Base-by-base conservation (phyloP, 495 filamentous ascomycete species). In the Neurospora hispaniola region DNA sequence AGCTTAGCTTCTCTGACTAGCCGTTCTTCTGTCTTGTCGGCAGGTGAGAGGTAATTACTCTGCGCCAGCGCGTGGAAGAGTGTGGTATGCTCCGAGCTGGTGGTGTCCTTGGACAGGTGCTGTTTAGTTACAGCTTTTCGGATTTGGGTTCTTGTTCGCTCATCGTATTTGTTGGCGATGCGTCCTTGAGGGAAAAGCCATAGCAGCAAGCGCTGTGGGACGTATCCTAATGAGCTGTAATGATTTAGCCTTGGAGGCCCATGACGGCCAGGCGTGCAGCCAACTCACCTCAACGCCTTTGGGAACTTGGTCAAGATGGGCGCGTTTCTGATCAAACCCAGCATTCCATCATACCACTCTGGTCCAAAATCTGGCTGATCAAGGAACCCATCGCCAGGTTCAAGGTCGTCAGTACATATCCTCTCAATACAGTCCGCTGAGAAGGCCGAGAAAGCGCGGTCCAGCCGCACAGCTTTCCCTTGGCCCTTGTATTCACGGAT, bases 1-100 rank as follows among this genome's bases (percentile, higher is more conserved):
- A 79, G 41, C 41, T 77, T 72, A 7, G 77, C 80, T 72, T 82
- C 80, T 70, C 73, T 76, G 8, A 73, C 42, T 11, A 82, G 71
- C 1, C 80, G 77, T 40, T 79, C 73, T 14, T 70, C 71, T 0
- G 77, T 73, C 14, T 48, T 66, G 66, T 84, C 82, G 3, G 76
- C 78, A 42, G 73, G 75, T 5, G 79, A 78, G 73, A 82, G 75
- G 68, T 76, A 73, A 62, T 76, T 74, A 62, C 79, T 80, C 16
- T 71, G 72, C 35, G 78, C 44, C n/a, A 81, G 59, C 46, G 80
- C 71, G 16, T 69, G 75, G 70, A 82, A 81, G 38, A 81, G 23
- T 1, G 79, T 62, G 48, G 7, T 9, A 62, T 40, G 35, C 39
- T 70, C 42, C 8, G 14, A 42, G 8, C 9, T 46, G 27, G 23